Percentiles rank a stretch among this genome's conserved stretches.
These are phyloP conservation scores for Fusarium bulbicola DNA, from an alignment of 2,329 filamentous ascomycete genomes.

Conservation along the genomic window DNA sequence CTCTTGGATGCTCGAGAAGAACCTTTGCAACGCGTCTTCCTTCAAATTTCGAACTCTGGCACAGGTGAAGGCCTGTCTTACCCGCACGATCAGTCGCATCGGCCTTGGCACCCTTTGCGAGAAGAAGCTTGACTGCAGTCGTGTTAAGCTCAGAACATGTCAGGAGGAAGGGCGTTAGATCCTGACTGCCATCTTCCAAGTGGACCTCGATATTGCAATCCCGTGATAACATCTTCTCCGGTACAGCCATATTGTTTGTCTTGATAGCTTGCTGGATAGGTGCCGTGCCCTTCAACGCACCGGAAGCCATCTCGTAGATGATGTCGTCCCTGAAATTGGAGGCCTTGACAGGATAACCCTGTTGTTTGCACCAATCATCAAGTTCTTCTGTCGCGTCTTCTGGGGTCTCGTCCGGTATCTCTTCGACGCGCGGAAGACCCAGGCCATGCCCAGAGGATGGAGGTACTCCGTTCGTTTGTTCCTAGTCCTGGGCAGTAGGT, in stretches of 20 bases:
- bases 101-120: neutral
- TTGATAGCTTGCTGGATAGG: neutral
- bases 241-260: neutral
- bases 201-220: neutral
- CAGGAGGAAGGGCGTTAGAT: neutral
- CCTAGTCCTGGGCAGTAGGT: rapidly evolving
- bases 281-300: neutral
- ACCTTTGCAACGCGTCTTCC: neutral
- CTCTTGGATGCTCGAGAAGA: rapidly evolving
- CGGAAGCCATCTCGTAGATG: neutral
- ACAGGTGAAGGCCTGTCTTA: neutral
- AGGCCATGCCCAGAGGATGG: rapidly evolving
- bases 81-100: neutral
- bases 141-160: neutral
- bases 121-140: rapidly evolving
- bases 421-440: neutral
- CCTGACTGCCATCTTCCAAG: neutral
- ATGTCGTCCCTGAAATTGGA: neutral
- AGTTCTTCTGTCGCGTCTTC: neutral
- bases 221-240: neutral
- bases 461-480: rapidly evolving
- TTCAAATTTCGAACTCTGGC: neutral
- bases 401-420: neutral
- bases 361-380: neutral
- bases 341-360: neutral